Evolutionary conservation across 2,329 filamentous ascomycete genomes (phyloP).

Genomic region (Akanthomyces dipterigenus): DNA sequence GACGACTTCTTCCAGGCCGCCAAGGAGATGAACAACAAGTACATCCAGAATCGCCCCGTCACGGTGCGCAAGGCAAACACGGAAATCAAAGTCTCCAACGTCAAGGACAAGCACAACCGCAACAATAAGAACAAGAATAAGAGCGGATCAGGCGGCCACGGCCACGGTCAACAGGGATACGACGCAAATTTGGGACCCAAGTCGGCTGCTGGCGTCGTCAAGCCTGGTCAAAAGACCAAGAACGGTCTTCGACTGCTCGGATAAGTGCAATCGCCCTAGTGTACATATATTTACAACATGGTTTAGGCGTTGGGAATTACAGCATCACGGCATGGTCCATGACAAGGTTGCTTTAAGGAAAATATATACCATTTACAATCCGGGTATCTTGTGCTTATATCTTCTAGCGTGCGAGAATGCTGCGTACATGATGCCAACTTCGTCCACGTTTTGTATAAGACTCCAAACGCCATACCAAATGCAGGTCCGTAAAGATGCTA

Average conservation of each 20-base stretch:
- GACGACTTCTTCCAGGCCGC: conserved; percentile 96
- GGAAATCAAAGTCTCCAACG: conserved; percentile 74
- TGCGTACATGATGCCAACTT: background rate
- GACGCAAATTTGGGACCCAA: conserved; percentile 46
- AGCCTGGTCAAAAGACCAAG: conserved; percentile 62
- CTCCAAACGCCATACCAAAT: conserved; percentile 5
- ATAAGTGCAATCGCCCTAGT: conserved; percentile 22
- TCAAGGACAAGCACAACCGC: conserved; percentile 51
- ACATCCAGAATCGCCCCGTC: conserved; percentile 95
- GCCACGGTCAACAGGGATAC: conserved; percentile 25
- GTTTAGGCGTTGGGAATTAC: background rate
- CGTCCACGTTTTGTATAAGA: background rate
- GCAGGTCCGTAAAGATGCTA: conserved; percentile 1
- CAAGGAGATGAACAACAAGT: conserved; percentile 98
- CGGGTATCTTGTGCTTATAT: conserved; percentile 12
- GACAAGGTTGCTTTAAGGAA: background rate
- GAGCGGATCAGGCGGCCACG: conserved; percentile 24
- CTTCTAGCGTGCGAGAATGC: background rate
- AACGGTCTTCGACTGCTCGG: conserved; percentile 56
- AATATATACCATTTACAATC: conserved; percentile 9
- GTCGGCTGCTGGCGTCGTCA: conserved; percentile 47
- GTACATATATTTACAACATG: background rate
- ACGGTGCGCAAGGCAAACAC: conserved; percentile 82
- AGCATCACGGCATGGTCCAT: background rate
- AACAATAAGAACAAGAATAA: conserved; percentile 32